Conservation (phyloP, 2,329 filamentous ascomycete species). For the Byssothecium circinans region DNA sequence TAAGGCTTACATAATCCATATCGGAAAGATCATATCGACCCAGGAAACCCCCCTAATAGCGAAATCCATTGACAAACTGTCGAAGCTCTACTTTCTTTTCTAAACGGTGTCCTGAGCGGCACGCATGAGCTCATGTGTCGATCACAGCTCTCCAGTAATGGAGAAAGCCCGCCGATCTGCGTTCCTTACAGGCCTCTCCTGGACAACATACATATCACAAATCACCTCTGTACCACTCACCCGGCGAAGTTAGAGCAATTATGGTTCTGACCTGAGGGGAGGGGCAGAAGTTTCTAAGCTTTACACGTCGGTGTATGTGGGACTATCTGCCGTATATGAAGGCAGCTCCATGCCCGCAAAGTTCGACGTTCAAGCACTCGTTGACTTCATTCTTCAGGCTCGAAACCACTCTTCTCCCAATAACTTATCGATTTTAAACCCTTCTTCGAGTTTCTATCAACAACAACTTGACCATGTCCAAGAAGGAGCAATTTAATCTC, state of each 20-base stretch:
- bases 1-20: no score
- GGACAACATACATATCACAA: not conserved
- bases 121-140: not conserved
- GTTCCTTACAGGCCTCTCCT: not conserved
- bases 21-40: no score
- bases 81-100: no score
- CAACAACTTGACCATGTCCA: not conserved
- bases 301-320: not conserved
- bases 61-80: no score
- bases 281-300: not conserved
- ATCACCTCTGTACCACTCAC: not conserved
- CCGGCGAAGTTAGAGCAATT: not conserved
- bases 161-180: not conserved
- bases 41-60: no score
- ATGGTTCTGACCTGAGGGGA: not conserved
- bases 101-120: not conserved
- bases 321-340: not conserved
- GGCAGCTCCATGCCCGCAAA: not conserved
- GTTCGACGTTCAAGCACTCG: not conserved
- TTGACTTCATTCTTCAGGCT: not conserved
- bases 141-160: not conserved
- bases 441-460: not conserved
- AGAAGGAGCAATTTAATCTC: not conserved
- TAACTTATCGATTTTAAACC: not conserved
- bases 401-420: not conserved